phyloP scores from a whole-genome alignment of 495 filamentous ascomycete species.

The Apiosordaria backusii region DNA sequence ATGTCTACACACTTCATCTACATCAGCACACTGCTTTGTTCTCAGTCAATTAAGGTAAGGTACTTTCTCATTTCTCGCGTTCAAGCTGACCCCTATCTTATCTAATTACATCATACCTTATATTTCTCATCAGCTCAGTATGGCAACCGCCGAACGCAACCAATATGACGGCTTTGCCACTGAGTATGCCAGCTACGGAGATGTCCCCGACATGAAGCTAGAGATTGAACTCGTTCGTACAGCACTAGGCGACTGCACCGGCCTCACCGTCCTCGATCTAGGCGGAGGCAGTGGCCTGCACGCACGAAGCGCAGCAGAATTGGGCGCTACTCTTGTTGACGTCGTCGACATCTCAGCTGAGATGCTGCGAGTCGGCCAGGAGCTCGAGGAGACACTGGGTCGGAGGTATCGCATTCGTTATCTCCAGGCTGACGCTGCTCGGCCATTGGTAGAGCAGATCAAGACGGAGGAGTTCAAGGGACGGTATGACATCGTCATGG shows the following conservation, averaged over 20 bases:
- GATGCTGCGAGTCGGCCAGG: conserved; percentile 25
- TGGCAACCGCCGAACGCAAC: background rate
- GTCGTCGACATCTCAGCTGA: conserved; percentile 32
- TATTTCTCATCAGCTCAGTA: no score
- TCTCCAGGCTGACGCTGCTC: background rate
- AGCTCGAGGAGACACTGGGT: background rate
- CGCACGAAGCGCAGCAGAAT: conserved; percentile 25
- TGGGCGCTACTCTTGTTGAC: conserved; percentile 29
- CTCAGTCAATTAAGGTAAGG: no score
- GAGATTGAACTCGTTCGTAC: conserved; percentile 14
- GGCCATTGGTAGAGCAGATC: no score
- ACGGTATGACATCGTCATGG: conserved; percentile 37
- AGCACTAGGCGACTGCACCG: conserved; percentile 27
- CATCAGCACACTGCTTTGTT: background rate
- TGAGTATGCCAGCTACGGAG: background rate
- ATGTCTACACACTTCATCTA: background rate
- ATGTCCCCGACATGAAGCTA: background rate
- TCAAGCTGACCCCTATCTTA: no score
- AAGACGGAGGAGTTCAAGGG: no score
- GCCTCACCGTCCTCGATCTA: conserved; percentile 34
- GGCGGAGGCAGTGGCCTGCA: conserved; percentile 37
- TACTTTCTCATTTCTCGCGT: no score
- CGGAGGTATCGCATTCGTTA: background rate
- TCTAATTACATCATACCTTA: no score
- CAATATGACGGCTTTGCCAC: background rate